Base-by-base conservation (phyloP, 805 yeast species). In the Grigorovia transvaalensis region DNA sequence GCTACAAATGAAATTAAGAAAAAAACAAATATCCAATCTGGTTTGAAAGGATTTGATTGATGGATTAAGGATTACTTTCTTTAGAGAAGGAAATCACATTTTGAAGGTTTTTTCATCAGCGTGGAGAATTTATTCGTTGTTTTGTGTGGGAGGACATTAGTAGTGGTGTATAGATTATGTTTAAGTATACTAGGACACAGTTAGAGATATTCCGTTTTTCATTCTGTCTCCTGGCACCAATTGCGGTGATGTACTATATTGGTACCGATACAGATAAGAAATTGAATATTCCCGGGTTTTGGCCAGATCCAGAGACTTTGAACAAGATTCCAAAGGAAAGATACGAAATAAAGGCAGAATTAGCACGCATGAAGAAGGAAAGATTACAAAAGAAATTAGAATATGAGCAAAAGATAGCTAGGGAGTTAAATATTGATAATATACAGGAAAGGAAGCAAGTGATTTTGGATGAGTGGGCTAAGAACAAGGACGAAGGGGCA, bases 221-320 rank as follows among this genome's bases (percentile, higher is more conserved):
- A 0, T 84, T 89, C 63, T 90, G 86, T 65, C 78, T 90, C 45
- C 71, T 88, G 59, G 80, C 95, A 1, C 98, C 98, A 0, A 85
- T 90, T 47, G 77, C 80, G n/a, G 85, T 88, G 62, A 90, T 90
- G 98, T 84, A 88, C 69, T 90, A 85, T 60, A 90, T 88, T 46
- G 97, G 98, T 64, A 78, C 85, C 43, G 90, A 90, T 60, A 85
- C 97, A 1, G 96, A 90, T 67, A 79, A 75, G 60, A 90, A 88
- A 71, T 81, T 90, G 67, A 87, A 88, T 63, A 82, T 89, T 47
- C 95, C 95, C 9, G 96, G 96, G 19, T 90, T 88, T 70, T 89
- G 96, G 96, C 98, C 98, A 2, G 97, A 89, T 66, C 96, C 96
- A 44, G 85, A 85, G 44, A 85, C 96, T 2, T 75, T 88, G 58